Conservation (phyloP, 768 basidiomycete species). For the Amanita muscaria region DNA sequence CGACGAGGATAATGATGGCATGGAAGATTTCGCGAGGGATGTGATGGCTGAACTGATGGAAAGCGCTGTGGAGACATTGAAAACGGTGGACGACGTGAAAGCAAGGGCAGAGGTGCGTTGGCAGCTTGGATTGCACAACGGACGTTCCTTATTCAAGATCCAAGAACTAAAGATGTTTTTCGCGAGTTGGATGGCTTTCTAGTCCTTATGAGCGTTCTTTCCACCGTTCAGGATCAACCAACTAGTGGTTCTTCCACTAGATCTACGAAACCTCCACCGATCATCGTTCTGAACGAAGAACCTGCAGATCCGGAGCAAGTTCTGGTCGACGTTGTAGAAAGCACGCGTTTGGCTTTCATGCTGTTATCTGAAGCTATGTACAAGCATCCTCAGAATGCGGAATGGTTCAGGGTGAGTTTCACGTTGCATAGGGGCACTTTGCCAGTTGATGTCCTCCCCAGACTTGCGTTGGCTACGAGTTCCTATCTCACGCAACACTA, state of each 20-base stretch:
- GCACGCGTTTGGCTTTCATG: slow-evolving; percentile 50
- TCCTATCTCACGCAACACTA: slow-evolving; percentile 50
- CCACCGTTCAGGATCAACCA: slow-evolving; percentile 36
- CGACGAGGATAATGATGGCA: slow-evolving; percentile 32
- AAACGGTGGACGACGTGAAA: slow-evolving; percentile 28
- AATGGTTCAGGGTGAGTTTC: slow-evolving; percentile 52
- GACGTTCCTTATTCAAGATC: slow-evolving; percentile 47
- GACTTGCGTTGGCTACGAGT: slow-evolving; percentile 56
- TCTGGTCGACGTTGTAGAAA: slow-evolving; percentile 36
- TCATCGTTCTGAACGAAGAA: slow-evolving; percentile 20
- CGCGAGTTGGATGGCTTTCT: slow-evolving; percentile 79
- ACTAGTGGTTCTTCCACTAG: slow-evolving; percentile 12
- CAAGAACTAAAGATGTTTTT: slow-evolving; percentile 63
- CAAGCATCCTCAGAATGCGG: slow-evolving; percentile 43
- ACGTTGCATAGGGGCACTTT: slow-evolving; percentile 19
- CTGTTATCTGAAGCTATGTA: slow-evolving; percentile 58
- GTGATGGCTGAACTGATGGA: slow-evolving; percentile 66
- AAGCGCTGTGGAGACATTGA: slow-evolving; percentile 60
- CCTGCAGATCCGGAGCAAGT: slow-evolving; percentile 25
- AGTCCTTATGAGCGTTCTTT: slow-evolving; percentile 62
- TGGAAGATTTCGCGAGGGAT: slow-evolving; percentile 67
- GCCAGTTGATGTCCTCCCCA: slow-evolving; percentile 14
- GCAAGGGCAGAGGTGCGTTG: slow-evolving; percentile 36
- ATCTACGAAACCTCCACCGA: neutral
- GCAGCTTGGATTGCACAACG: no score